Base-by-base conservation (phyloP, 2,329 filamentous ascomycete species). In the Pseudocercospora musae region DNA sequence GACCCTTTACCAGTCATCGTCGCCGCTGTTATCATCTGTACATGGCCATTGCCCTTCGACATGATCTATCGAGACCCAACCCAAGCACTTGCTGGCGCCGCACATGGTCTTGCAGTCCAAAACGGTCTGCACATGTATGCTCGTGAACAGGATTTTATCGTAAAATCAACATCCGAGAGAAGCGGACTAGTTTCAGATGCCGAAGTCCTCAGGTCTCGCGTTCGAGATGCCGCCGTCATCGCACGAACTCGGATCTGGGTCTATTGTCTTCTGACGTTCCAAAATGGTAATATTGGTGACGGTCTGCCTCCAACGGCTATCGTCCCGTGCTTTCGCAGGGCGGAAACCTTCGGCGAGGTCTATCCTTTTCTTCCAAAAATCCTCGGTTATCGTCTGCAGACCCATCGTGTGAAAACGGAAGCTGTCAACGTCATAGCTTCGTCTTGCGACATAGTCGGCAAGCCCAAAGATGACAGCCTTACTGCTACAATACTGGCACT, bases 41-140 rank as follows among this genome's bases (percentile, higher is more conserved):
- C 31, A 4, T 60, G 58, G 58, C 58, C 58, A 23, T 52, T 60
- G 11, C 58, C 58, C 18, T 25, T 57, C 23, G 50, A 60, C 29
- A 27, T 60, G 50, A 40, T 60, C 10, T 60, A 60, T 23, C 23
- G 52, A 23, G 58, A 60, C 15, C 58, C 58, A 15, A 56, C 50
- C 4, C 49, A 60, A 27, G 58, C 58, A 15, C 42, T 60, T 7
- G 58, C 50, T 11, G 58, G 58, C 21, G 58, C 58, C 11, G 50
- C 58, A 9, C 33, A 33, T 27, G 52, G 52, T 7, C 27, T 60
- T 18, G 58, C 58, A 6, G 49, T 56, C n/a, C 58, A 60, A 18
- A 60, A 60, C 20, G 58, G 58, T 46, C 40, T 60, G 18, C 58
- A 60, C 27, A 60, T 60, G 58, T 60, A 60, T 21, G 48, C 49